Evolutionary conservation across 768 basidiomycete genomes (phyloP).

Genomic region (Naganishia vishniacii): DNA sequence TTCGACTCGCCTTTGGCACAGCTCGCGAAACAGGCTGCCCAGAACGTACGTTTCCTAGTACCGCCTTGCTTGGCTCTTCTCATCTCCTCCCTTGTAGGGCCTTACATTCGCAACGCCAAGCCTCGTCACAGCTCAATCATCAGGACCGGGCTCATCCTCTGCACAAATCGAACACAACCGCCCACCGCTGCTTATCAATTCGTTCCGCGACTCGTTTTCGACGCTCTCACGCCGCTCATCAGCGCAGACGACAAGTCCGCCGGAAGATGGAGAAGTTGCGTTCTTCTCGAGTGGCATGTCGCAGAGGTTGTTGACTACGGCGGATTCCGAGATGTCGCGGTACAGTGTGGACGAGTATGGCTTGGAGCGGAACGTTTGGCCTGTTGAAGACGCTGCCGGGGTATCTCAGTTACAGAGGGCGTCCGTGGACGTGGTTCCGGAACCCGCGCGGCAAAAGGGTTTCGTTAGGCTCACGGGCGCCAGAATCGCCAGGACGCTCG

Average conservation of each 20-base stretch:
- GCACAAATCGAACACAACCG: background rate
- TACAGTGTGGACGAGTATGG: background rate
- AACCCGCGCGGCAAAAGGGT: background rate
- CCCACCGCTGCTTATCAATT: constrained; percentile 11
- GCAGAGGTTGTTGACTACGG: constrained; percentile 5
- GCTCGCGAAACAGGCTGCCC: constrained; percentile 14
- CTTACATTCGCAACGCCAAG: background rate
- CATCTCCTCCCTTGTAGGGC: background rate
- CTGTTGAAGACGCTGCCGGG: background rate
- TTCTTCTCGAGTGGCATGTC: constrained; percentile 8
- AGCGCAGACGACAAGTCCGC: constrained; percentile 4
- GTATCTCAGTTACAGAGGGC: background rate
- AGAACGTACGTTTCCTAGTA: background rate
- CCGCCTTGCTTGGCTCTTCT: background rate
- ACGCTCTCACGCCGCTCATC: constrained; percentile 10
- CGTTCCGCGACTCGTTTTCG: constrained; percentile 14
- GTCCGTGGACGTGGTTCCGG: background rate
- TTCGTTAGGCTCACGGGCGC: constrained; percentile 7
- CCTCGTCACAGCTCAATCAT: background rate
- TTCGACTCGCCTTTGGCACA: constrained; percentile 18
- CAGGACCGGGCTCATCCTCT: background rate
- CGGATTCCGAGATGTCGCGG: background rate
- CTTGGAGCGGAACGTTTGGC: background rate
- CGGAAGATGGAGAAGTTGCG: constrained; percentile 12
- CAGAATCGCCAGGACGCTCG: constrained; percentile 7